Base-by-base conservation (phyloP, 2,329 filamentous ascomycete species). In the Penicillium thymicola region DNA sequence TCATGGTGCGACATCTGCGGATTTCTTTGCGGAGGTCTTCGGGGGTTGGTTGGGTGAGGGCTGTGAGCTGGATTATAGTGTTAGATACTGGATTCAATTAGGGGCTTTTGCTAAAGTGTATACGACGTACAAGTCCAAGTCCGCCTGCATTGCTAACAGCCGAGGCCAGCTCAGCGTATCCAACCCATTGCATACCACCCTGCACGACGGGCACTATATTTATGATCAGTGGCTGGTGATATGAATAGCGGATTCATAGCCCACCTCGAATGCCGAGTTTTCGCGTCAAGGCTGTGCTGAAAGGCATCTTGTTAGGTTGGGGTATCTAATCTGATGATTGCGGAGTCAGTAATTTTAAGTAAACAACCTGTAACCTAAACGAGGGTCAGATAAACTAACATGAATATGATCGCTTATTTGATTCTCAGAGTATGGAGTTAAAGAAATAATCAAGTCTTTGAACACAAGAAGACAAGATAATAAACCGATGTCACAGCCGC, bases 11-110 rank as follows among this genome's bases (percentile, higher is more conserved):
- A 81, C 90, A 96, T 78, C 85, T 87, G 62, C 85, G 88, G 77
- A 99, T 99, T 79, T 99, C 94, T 71, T 90, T 89, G 75, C 93
- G 92, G 55, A 99, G 87, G 72, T 90, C 92, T 75, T 92, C 90
- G 46, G 94, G 93, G 16, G 89, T 89, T 34, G 94, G 90, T 83
- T 96, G 95, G 52, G 95, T 97, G 70, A 97, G 77, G 13, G 80
- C 80, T 25, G 80, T 82, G 41, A 80, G 74, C 78, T 79, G 54
- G 23, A 48, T 18, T 46, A 23, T 41, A 11, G 16, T 16, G 11
- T 21, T 47, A 25, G 5, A 13, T 32, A 42, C 18, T 41, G 23
- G 13, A 37, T 8, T 7, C 5, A 4, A 18, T n/a, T 30, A 6
- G 32, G 30, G 30, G 37, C 16, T 41, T 30, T 45, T n/a, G 7